These are phyloP conservation scores for Kurtzmaniella quercitrusa DNA, from an alignment of 1,139 yeast species.

Conservation along the genomic window DNA sequence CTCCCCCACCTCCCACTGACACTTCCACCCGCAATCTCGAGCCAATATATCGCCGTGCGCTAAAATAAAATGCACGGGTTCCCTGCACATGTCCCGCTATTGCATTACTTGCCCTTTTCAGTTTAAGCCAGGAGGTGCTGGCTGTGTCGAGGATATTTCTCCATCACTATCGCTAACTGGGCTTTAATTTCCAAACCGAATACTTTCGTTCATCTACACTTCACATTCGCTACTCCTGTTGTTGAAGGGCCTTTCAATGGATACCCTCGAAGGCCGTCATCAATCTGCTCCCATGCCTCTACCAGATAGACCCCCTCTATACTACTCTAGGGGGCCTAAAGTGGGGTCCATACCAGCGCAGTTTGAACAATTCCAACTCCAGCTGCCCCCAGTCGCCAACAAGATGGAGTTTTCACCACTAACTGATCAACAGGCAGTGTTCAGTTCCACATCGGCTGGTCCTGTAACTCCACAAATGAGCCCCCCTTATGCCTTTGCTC, in stretches of 20 bases:
- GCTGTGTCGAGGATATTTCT: neutral
- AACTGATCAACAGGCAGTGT: neutral
- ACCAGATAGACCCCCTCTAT: neutral
- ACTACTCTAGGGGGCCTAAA: neutral
- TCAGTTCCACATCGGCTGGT: neutral
- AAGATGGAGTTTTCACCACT: neutral
- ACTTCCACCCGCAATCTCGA: neutral
- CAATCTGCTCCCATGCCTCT: neutral
- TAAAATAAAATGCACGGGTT: neutral
- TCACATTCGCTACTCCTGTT: neutral
- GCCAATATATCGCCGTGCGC: neutral
- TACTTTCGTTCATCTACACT: neutral
- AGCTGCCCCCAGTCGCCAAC: neutral
- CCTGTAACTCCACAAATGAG: constrained; percentile 2
- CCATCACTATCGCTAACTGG: neutral
- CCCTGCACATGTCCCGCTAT: neutral
- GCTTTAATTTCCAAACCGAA: neutral
- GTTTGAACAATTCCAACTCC: neutral
- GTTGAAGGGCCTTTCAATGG: constrained; percentile 1
- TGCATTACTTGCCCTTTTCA: constrained; percentile 1
- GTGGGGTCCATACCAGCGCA: neutral
- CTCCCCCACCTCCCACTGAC: neutral
- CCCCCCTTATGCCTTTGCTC: neutral
- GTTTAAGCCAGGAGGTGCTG: neutral
- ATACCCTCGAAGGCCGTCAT: neutral